Conservation (phyloP, 352 stramenopile genomes). For the Thraustochytrium sp. region DNA sequence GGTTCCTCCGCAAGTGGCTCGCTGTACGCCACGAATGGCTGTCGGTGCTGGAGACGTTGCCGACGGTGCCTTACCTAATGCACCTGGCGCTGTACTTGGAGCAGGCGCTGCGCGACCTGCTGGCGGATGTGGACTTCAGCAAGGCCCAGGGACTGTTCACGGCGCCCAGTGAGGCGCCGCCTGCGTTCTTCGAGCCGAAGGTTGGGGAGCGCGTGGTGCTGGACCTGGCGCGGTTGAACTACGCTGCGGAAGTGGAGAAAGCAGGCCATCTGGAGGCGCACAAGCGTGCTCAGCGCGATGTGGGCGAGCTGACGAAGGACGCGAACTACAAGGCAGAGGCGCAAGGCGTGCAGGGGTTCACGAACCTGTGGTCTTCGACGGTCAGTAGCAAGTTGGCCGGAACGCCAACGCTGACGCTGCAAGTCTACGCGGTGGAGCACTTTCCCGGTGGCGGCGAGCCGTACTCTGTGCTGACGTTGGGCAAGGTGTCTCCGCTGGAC, state of each 20-base stretch:
- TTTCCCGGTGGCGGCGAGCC: slow-evolving; percentile 31
- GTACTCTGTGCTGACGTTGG: slow-evolving; percentile 11
- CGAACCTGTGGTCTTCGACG: background rate
- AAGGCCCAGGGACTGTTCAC: background rate
- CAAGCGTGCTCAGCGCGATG: background rate
- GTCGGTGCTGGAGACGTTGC: background rate
- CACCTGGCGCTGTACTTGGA: background rate
- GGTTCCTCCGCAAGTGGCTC: background rate
- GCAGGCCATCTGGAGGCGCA: background rate
- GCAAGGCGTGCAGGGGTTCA: background rate
- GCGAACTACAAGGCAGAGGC: background rate
- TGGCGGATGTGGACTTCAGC: background rate
- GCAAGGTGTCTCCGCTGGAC: background rate
- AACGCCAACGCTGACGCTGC: background rate
- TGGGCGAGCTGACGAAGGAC: background rate
- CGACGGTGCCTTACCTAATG: background rate
- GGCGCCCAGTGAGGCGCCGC: background rate
- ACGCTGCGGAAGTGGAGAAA: background rate
- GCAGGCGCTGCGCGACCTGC: background rate
- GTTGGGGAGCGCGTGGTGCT: background rate
- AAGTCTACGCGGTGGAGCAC: background rate
- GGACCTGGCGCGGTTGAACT: background rate
- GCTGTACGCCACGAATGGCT: slow-evolving; percentile 5
- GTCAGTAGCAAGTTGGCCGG: background rate
- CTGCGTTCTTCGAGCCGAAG: background rate